Conservation (phyloP, 2,329 filamentous ascomycete species). For the Xylaria sp. region DNA sequence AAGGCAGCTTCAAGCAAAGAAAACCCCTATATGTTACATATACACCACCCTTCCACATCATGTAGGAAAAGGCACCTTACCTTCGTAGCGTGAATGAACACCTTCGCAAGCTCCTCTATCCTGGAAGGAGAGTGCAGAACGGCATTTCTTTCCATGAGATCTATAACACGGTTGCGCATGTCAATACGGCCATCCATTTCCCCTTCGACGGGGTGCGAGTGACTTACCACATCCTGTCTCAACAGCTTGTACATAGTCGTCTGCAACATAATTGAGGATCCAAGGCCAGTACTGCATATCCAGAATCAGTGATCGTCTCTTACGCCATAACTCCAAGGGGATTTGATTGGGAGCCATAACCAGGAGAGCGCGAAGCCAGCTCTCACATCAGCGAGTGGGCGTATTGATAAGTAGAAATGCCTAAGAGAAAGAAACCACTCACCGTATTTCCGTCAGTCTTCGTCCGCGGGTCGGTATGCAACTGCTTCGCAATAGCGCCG, state of each 20-base stretch:
- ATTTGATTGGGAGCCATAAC: background rate
- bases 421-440: background rate
- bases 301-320: slow-evolving; percentile 10
- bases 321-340: background rate
- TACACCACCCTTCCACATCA: background rate
- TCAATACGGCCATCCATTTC: slow-evolving; percentile 2
- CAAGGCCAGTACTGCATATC: slow-evolving; percentile 78
- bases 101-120: slow-evolving; percentile 83
- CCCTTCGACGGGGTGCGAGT: background rate
- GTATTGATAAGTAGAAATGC: background rate
- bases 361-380: background rate
- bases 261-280: slow-evolving; percentile 88
- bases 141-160: slow-evolving; percentile 79
- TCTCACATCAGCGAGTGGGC: background rate
- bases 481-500: slow-evolving; percentile 77
- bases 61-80: slow-evolving; percentile 57
- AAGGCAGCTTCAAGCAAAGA: background rate
- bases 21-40: too few species aligned
- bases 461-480: slow-evolving; percentile 72
- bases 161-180: slow-evolving; percentile 53
- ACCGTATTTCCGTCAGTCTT: slow-evolving; percentile 69
- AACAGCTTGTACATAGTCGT: slow-evolving; percentile 81
- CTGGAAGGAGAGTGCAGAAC: slow-evolving; percentile 76
- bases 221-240: slow-evolving; percentile 73
- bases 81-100: slow-evolving; percentile 89